Percentiles rank a stretch among this genome's conserved stretches.
Evolutionary conservation across 129 eudicot genomes (phyloP).

Genomic region (Calendula officinalis): DNA sequence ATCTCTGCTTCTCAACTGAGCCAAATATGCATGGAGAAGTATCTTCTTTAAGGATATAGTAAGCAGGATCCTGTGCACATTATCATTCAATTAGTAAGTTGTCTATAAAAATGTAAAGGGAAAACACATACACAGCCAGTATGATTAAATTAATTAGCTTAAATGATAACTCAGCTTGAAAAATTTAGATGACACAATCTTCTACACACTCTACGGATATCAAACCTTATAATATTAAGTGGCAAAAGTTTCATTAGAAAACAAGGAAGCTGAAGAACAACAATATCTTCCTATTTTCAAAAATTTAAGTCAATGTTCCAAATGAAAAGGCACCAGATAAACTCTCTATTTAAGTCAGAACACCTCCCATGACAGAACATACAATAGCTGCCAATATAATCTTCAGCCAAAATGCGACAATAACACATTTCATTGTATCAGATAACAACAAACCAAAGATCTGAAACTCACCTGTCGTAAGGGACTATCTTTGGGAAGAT

Average conservation of each 20-base stretch:
- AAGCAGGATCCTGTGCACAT: conserved; percentile 76
- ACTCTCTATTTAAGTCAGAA: not conserved
- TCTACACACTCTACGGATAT: not conserved
- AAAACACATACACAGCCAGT: not conserved
- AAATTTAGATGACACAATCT: not conserved
- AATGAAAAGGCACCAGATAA: not conserved
- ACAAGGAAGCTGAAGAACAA: conserved; percentile 15
- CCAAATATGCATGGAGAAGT: conserved; percentile 93
- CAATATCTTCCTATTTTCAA: not conserved
- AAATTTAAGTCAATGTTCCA: not conserved
- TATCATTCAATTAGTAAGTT: conserved; percentile 5
- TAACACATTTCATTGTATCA: conserved; percentile 8
- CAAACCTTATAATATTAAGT: not conserved
- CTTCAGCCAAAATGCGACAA: not conserved
- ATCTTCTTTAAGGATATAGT: conserved; percentile 76
- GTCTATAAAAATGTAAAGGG: not conserved
- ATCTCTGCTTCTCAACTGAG: conserved; percentile 95
- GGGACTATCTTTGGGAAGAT: conserved; percentile 84
- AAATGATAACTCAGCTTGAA: not conserved
- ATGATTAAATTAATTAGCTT: not conserved
- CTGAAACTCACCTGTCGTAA: conserved; percentile 61
- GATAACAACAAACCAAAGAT: conserved; percentile 4
- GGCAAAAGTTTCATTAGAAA: not conserved
- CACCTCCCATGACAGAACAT: conserved; percentile 2
- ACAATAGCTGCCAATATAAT: not conserved